Evolutionary conservation across 169 alveolate genomes (phyloP).

Genomic region (Babesia bigemina): DNA sequence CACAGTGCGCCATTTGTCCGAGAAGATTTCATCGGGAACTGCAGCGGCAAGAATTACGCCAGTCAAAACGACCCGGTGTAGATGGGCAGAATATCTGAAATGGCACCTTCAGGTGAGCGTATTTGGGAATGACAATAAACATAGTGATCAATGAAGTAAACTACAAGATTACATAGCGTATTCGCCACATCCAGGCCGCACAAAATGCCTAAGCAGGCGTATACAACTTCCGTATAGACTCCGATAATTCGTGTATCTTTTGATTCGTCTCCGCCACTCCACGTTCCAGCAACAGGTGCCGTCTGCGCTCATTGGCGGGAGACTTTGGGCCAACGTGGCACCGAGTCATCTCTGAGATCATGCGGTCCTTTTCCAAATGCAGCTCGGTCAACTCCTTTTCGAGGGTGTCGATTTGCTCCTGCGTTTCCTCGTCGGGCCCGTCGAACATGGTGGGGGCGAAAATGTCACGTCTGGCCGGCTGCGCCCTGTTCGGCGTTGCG

Average conservation of each 20-base stretch:
- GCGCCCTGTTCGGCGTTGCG: neutral
- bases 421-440: constrained; percentile 61
- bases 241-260: constrained; percentile 42
- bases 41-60: no score
- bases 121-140: no score
- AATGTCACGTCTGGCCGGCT: constrained; percentile 40
- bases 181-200: no score
- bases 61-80: no score
- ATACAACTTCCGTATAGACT: constrained; percentile 39
- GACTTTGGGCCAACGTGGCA: constrained; percentile 61
- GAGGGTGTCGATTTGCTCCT: constrained; percentile 51
- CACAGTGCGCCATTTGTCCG: no score
- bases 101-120: no score
- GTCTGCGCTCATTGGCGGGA: constrained; percentile 48
- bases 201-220: neutral
- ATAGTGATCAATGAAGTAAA: no score
- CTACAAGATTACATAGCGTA: no score
- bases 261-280: constrained; percentile 26
- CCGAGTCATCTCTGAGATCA: constrained; percentile 67
- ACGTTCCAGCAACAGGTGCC: constrained; percentile 45
- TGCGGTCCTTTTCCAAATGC: constrained; percentile 62
- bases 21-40: no score
- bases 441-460: constrained; percentile 69
- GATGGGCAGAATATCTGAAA: no score
- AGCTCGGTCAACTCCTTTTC: constrained; percentile 59